Base-by-base conservation (phyloP, 2,329 filamentous ascomycete species). In the Beauveria sp. region DNA sequence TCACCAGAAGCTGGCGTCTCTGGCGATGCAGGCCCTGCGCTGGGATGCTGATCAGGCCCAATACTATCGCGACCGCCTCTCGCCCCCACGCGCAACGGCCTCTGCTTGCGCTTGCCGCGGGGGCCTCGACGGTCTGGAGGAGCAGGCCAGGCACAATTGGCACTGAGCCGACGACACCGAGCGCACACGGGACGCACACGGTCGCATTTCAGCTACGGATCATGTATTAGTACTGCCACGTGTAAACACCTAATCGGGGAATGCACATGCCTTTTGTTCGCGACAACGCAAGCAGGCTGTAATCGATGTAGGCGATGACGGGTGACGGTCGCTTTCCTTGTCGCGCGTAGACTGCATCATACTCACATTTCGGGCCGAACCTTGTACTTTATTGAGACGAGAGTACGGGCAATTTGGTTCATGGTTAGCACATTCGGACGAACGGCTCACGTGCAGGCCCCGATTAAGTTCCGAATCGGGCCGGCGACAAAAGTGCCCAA, bases 281-380 rank as follows among this genome's bases (percentile, higher is more conserved):
- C 55, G 55, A n/a, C 55, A 58, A 31, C 55, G 55, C 3, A 40
- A 58, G n/a, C 55, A 58, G 20, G 55, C 55, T 20, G 55, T 58
- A 3, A 24, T 16, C 1, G 54, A 48, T 38, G 16, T 48, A 38
- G 18, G 54, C 54, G 43, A 57, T 10, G 43, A 12, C 28, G 42
- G 18, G 3, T 18, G 54, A 12, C 43, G 26, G 12, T 49, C 54
- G 45, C 28, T n/a, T 58, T 58, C 43, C 18, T 49, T 45, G 53
- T 45, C 40, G 6, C 53, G 38, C 12, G 18, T 14, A 20, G 53
- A 31, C 53, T 45, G 53, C 53, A 55, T 55, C 1, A 22, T 55
- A 7, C 10, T 31, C 24, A 9, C 22, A 9, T 43, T 20, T 53
- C 51, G 51, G 51, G 31, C 51, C 51, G 51, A 53, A 53, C 7